phyloP scores from a whole-genome alignment of 78 protist species.

The Dictyostelium discoideum region DNA sequence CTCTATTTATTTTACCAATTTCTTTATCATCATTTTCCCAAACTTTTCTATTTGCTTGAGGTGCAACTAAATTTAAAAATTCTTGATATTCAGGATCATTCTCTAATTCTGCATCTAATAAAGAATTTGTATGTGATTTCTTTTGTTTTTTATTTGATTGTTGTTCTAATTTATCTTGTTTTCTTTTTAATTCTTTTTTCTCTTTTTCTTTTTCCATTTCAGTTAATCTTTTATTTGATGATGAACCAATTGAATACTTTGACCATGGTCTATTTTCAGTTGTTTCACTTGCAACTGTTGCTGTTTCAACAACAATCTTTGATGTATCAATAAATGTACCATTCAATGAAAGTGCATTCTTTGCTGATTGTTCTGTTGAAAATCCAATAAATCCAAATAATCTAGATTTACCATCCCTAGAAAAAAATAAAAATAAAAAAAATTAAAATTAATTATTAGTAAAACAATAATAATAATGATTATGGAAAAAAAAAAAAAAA shows the following conservation, averaged over 20 bases:
- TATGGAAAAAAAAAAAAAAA: neutral
- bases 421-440: neutral
- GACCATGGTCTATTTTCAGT: slow-evolving; percentile 87
- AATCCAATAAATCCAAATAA: slow-evolving; percentile 96
- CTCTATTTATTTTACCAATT: neutral
- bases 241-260: slow-evolving; percentile 83
- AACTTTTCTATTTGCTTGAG: neutral
- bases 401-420: slow-evolving; percentile 91
- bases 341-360: slow-evolving; percentile 84
- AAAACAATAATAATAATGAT: neutral
- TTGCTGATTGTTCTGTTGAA: slow-evolving; percentile 83
- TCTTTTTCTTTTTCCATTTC: slow-evolving; percentile 9
- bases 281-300: slow-evolving; percentile 26
- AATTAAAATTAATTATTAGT: neutral
- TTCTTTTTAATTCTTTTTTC: slow-evolving; percentile 17
- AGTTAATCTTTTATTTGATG: slow-evolving; percentile 50
- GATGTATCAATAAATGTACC: slow-evolving; percentile 91
- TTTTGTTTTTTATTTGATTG: neutral
- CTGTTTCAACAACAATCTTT: slow-evolving; percentile 88
- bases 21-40: slow-evolving; percentile 38
- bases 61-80: slow-evolving; percentile 3
- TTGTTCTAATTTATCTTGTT: neutral
- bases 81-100: slow-evolving; percentile 43
- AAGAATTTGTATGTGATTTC: neutral
- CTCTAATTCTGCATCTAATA: slow-evolving; percentile 20